These are phyloP conservation scores for Phialophora chinensis DNA, from an alignment of 2,329 filamentous ascomycete genomes.

Conservation along the genomic window DNA sequence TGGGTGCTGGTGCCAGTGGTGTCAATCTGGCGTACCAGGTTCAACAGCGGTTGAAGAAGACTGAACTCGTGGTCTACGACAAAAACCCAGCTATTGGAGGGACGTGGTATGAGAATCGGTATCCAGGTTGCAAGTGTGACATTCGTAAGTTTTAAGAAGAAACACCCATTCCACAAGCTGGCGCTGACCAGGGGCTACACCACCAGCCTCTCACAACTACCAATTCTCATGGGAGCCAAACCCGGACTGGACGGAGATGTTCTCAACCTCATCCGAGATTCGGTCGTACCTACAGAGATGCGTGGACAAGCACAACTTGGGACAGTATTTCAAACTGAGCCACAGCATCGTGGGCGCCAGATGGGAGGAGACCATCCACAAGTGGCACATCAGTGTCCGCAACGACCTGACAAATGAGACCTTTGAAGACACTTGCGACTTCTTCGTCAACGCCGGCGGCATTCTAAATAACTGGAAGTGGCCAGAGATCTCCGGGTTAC, in stretches of 20 bases:
- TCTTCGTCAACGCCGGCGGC: conserved; percentile 41
- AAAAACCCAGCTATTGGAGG: conserved; percentile 43
- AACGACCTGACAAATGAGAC: conserved; percentile 30
- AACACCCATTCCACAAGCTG: not conserved
- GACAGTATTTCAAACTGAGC: conserved; percentile 40
- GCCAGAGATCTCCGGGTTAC: conserved; percentile 45
- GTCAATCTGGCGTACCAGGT: conserved; percentile 46
- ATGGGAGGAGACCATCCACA: conserved; percentile 42
- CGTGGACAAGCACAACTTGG: conserved; percentile 36
- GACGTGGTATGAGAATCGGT: conserved; percentile 44
- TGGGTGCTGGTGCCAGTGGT: conserved; percentile 50
- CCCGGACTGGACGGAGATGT: conserved; percentile 37
- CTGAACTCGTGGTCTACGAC: conserved; percentile 40
- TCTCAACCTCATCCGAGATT: conserved; percentile 40
- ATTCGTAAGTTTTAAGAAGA: conserved; percentile 26
- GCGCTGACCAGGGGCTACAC: not conserved
- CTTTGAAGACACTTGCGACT: conserved; percentile 29
- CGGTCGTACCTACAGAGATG: conserved; percentile 40
- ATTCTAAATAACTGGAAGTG: conserved; percentile 42
- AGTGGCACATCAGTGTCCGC: conserved; percentile 42
- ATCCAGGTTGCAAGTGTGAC: conserved; percentile 34
- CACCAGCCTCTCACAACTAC: conserved; percentile 37
- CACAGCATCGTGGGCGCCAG: conserved; percentile 39
- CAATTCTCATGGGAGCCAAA: conserved; percentile 46
- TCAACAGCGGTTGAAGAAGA: conserved; percentile 17